Evolutionary conservation across 345 rosid genomes (phyloP).

Genomic region (Eucalyptus sp.): DNA sequence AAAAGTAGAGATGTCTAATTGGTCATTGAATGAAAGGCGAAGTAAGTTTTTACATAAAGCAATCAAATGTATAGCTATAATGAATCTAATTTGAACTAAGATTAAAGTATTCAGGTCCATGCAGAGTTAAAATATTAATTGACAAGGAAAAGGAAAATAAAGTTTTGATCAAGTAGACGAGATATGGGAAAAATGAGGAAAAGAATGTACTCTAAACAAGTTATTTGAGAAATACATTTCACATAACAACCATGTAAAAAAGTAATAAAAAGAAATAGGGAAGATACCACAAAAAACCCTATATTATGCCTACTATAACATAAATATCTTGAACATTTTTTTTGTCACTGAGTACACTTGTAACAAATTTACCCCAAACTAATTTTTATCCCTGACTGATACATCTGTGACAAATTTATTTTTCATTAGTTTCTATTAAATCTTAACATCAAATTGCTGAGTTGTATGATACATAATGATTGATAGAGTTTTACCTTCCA

Average conservation of each 20-base stretch:
- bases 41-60: too few relatives aligned
- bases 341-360: fast-evolving
- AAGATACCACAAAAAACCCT: not conserved
- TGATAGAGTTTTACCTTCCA: not conserved
- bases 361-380: too few relatives aligned
- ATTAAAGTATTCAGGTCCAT: not conserved
- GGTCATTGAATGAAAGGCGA: not conserved
- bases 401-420: not conserved
- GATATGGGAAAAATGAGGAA: not conserved
- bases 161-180: not conserved
- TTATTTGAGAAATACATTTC: not conserved
- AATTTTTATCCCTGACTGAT: not conserved
- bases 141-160: not conserved
- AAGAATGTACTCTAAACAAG: not conserved
- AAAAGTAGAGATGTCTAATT: not conserved
- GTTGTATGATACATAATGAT: fast-evolving
- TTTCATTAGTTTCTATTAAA: fast-evolving
- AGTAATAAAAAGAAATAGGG: not conserved
- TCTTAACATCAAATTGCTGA: fast-evolving
- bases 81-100: not conserved
- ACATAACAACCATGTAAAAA: not conserved
- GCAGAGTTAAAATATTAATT: not conserved
- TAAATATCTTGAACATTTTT: not conserved
- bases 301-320: not conserved
- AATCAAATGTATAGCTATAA: not conserved